phyloP scores from a whole-genome alignment of 306 rosid genomes.

The Prunus armeniaca region DNA sequence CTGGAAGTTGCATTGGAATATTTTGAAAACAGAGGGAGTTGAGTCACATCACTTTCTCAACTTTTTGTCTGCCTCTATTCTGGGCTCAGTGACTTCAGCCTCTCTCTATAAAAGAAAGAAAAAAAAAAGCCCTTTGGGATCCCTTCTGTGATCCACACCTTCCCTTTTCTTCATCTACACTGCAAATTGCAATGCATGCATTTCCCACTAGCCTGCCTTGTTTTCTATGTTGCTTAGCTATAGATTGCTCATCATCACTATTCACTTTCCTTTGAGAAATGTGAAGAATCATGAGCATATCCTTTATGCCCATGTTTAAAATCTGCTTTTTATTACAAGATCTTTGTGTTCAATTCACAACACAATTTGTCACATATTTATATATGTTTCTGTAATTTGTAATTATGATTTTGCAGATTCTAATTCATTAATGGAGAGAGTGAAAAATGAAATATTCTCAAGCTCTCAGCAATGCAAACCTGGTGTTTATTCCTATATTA shows the following conservation, averaged over 20 bases:
- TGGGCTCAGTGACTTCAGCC: conserved; percentile 1
- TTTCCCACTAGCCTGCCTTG: background rate
- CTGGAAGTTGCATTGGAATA: conserved; percentile 25
- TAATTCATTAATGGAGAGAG: no score
- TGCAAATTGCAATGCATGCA: conserved; percentile 6
- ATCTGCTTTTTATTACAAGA: background rate
- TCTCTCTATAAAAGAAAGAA: background rate
- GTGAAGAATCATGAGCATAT: background rate
- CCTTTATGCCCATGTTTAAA: background rate
- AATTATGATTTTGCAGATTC: no score
- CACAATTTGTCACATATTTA: background rate
- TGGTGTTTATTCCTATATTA: no score
- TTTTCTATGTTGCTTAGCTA: background rate
- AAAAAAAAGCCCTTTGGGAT: background rate
- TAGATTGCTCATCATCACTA: background rate
- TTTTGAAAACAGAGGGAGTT: conserved; percentile 21
- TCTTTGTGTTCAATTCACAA: background rate
- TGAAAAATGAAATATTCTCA: no score
- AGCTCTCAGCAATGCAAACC: no score
- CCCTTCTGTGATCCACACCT: conserved; percentile 18
- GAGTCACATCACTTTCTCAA: conserved; percentile 32
- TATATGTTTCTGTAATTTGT: background rate
- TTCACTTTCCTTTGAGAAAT: background rate
- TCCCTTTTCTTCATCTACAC: conserved; percentile 3
- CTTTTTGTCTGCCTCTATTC: conserved; percentile 13